A percentile compares a stretch with the other conserved stretches of the same genome.
Conservation (phyloP, 139 green algal species). For the Penium margaritaceum region DNA sequence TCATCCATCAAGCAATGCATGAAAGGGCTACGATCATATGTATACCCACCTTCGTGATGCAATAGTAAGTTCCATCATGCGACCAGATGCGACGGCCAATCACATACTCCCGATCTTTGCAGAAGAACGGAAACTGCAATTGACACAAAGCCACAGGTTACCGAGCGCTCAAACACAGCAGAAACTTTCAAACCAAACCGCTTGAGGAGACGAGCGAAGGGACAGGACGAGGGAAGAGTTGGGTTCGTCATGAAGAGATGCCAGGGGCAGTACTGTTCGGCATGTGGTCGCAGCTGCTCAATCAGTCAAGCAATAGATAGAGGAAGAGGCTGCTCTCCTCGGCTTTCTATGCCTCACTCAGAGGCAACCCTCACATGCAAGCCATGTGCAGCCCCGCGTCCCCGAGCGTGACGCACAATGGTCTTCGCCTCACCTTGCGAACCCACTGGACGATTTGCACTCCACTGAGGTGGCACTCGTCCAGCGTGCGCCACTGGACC, state of each 20-base stretch:
- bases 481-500: constrained; percentile 2
- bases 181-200: not conserved
- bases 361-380: not conserved
- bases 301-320: not conserved
- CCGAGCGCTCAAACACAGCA: not conserved
- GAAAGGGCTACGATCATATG: no score
- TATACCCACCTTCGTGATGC: constrained; percentile 48
- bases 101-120: constrained; percentile 42
- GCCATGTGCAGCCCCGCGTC: not conserved
- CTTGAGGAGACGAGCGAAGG: not conserved
- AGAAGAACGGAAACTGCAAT: constrained; percentile 47
- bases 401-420: no score
- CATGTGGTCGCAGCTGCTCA: not conserved
- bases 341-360: not conserved
- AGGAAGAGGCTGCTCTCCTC: not conserved
- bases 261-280: no score
- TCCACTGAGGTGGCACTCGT: constrained; percentile 14
- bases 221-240: not conserved
- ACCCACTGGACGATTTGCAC: constrained; percentile 43
- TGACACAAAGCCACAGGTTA: no score
- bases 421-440: constrained; percentile 37
- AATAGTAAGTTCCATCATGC: constrained; percentile 35
- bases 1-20: no score
- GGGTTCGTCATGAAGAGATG: no score
- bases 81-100: constrained; percentile 39